Conservation (phyloP, 1,284 basidiomycete genomes). For the Athelia sp. region DNA sequence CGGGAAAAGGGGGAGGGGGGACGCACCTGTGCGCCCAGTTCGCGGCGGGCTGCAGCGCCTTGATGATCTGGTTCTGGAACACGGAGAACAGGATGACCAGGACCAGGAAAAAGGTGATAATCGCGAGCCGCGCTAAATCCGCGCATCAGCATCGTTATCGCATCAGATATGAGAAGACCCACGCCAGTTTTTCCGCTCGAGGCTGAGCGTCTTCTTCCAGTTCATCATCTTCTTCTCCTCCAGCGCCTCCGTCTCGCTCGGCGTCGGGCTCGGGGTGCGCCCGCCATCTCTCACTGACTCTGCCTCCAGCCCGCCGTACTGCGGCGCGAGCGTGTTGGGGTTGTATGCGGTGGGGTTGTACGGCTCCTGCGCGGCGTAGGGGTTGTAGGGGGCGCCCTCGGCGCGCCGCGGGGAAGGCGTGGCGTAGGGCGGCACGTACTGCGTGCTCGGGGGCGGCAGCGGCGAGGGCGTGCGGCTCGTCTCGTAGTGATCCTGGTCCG, state of each 20-base stretch:
- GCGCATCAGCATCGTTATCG: no score
- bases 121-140: constrained; percentile 28
- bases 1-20: not conserved
- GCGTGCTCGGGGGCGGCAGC: no score
- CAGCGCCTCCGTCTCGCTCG: constrained; percentile 30
- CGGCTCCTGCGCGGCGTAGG: no score
- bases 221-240: constrained; percentile 33
- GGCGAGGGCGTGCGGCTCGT: no score
- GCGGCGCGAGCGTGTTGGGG: no score
- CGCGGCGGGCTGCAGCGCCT: constrained; percentile 50
- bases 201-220: constrained; percentile 36
- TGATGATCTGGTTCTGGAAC: constrained; percentile 44
- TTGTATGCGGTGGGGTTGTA: no score
- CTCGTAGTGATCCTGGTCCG: no score
- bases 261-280: constrained; percentile 37
- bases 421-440: no score
- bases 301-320: no score
- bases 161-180: constrained; percentile 5
- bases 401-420: no score
- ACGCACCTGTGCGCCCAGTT: constrained; percentile 43
- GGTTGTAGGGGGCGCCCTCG: no score
- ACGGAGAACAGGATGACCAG: constrained; percentile 49
- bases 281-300: constrained; percentile 10
- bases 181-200: constrained; percentile 45
- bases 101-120: constrained; percentile 19